A percentile compares a stretch with the other conserved stretches of the same genome.
Evolutionary conservation across 2,329 filamentous ascomycete species (phyloP).

Genomic region (Coniochaeta hoffmannii): DNA sequence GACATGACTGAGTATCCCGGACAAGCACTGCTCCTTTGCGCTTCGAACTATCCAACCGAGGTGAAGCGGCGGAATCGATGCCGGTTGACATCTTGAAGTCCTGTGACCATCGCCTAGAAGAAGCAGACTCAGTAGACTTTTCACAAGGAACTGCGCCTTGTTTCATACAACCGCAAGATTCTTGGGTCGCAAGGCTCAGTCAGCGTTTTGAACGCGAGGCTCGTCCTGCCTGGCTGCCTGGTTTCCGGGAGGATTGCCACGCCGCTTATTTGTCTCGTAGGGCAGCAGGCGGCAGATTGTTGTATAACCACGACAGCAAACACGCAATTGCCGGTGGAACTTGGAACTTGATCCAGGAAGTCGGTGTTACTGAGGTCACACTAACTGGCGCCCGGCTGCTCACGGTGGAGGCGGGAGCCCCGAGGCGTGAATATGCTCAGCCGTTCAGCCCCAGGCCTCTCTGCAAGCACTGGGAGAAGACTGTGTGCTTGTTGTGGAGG

Average conservation of each 20-base stretch:
- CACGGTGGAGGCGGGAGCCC: neutral
- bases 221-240: too few relatives aligned
- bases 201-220: neutral
- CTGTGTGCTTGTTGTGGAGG: neutral
- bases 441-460: neutral
- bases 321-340: too few relatives aligned
- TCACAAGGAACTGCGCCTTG: neutral
- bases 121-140: neutral
- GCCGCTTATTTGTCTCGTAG: neutral
- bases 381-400: neutral
- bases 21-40: slow-evolving; percentile 19
- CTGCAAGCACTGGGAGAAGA: neutral
- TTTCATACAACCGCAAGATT: neutral
- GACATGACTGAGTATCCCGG: slow-evolving; percentile 35
- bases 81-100: neutral
- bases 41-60: slow-evolving; percentile 14
- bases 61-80: slow-evolving; percentile 8
- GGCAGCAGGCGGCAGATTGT: neutral
- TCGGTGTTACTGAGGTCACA: neutral
- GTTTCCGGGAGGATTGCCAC: neutral
- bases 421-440: neutral
- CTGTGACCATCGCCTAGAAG: slow-evolving; percentile 11
- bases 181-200: neutral
- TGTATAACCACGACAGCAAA: too few relatives aligned
- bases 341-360: neutral